Percentiles rank a stretch among this genome's conserved stretches.
These are phyloP conservation scores for Pelargonium nanum DNA, from an alignment of 345 rosid species.

Conservation along the genomic window DNA sequence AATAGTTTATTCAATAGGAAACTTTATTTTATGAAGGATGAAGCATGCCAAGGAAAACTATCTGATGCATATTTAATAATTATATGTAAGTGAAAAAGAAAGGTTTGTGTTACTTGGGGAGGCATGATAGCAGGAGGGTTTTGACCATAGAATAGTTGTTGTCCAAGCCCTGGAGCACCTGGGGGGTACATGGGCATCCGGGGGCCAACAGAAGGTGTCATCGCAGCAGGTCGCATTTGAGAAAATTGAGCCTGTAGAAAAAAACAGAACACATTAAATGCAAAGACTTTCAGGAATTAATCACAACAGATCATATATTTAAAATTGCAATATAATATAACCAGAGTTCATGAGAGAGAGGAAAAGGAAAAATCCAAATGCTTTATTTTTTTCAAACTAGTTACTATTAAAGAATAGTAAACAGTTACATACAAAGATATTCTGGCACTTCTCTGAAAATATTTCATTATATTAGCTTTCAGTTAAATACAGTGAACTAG, in stretches of 20 bases:
- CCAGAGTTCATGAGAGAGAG: neutral
- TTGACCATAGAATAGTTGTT: slow-evolving; percentile 33
- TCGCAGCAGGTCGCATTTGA: slow-evolving; percentile 28
- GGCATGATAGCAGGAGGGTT: slow-evolving; percentile 29
- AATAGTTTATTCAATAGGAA: neutral
- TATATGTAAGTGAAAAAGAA: neutral
- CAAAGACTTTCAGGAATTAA: neutral
- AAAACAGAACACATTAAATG: too few relatives aligned
- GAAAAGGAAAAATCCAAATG: neutral
- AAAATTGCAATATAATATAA: neutral
- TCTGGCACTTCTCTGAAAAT: too few relatives aligned
- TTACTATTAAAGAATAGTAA: neutral
- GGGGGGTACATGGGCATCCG: slow-evolving; percentile 34
- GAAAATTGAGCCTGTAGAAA: slow-evolving; percentile 29
- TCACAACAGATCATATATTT: neutral
- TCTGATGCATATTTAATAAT: too few relatives aligned
- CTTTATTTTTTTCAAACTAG: neutral
- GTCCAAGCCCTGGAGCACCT: slow-evolving; percentile 30
- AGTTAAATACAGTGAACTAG: too few relatives aligned
- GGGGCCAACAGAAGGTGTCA: slow-evolving; percentile 24
- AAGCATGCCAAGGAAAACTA: too few relatives aligned
- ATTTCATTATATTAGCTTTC: neutral
- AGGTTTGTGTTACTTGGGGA: slow-evolving; percentile 16
- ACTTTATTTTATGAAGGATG: too few relatives aligned
- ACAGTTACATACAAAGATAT: too few relatives aligned